Evolutionary conservation across 148 eudicot species (phyloP).

Genomic region (Fagopyrum esculentum): DNA sequence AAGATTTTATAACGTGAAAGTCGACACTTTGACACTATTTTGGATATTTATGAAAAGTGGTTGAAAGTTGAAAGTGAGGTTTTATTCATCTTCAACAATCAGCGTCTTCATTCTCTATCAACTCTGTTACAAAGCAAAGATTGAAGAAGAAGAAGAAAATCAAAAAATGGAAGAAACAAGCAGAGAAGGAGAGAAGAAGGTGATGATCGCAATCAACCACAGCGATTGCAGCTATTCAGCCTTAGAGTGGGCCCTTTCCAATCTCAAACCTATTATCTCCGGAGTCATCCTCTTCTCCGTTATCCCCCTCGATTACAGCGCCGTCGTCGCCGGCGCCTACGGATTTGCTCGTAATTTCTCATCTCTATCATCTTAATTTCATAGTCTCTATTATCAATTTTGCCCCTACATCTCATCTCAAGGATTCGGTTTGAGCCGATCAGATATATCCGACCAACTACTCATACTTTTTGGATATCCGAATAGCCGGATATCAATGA

Average conservation of each 20-base stretch:
- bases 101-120: not conserved
- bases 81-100: too few species aligned
- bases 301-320: conserved; percentile 33
- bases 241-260: conserved; percentile 47
- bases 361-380: not conserved
- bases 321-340: conserved; percentile 36
- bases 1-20: too few species aligned
- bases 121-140: not conserved
- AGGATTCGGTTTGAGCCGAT: too few species aligned
- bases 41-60: not conserved
- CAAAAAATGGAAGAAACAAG: conserved; percentile 16
- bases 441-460: too few species aligned
- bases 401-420: too few species aligned
- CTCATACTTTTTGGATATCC: not conserved
- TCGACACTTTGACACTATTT: not conserved
- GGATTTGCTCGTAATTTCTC: conserved; percentile 39
- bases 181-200: conserved; percentile 23
- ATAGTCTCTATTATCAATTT: not conserved
- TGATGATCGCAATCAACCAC: conserved; percentile 56
- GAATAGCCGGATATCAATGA: too few species aligned
- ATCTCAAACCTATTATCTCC: conserved; percentile 18
- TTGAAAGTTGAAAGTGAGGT: not conserved
- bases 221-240: conserved; percentile 46
- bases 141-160: not conserved
- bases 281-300: conserved; percentile 39